phyloP scores from a whole-genome alignment of 2,329 filamentous ascomycete genomes.

The Penicillium glabrum region DNA sequence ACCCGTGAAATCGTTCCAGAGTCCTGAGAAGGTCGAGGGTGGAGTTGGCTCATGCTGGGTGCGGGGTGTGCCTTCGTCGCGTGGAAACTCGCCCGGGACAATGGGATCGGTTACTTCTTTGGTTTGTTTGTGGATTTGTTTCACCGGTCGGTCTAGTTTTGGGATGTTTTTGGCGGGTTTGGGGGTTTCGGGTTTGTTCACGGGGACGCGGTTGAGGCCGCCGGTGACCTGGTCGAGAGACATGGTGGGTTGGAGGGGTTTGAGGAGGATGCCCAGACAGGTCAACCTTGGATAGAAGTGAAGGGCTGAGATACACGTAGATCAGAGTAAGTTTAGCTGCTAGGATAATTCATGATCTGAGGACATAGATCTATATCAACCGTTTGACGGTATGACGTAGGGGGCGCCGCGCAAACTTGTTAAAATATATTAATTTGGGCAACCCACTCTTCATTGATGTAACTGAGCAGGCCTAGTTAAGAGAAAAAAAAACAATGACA shows the following conservation, averaged over 20 bases:
- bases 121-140: constrained; percentile 17
- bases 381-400: constrained; percentile 19
- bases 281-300: background rate
- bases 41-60: constrained; percentile 15
- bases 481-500: background rate
- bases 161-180: constrained; percentile 15
- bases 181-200: constrained; percentile 15
- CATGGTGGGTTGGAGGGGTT: constrained; percentile 12
- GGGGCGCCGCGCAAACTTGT: constrained; percentile 24
- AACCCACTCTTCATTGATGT: background rate
- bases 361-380: constrained; percentile 14
- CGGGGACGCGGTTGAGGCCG: constrained; percentile 22
- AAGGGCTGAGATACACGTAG: background rate
- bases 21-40: constrained; percentile 15
- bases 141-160: constrained; percentile 10
- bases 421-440: constrained; percentile 19
- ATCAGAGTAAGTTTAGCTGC: background rate
- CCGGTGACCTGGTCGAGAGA: constrained; percentile 26
- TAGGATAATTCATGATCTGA: background rate
- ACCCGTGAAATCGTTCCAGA: constrained; percentile 14
- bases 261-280: background rate
- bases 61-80: constrained; percentile 15
- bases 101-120: constrained; percentile 18
- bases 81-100: constrained; percentile 29
- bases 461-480: constrained; percentile 6